A percentile compares a stretch with the other conserved stretches of the same genome.
phyloP scores from a whole-genome alignment of 2,329 filamentous ascomycete species.

The Alternaria consortialis region DNA sequence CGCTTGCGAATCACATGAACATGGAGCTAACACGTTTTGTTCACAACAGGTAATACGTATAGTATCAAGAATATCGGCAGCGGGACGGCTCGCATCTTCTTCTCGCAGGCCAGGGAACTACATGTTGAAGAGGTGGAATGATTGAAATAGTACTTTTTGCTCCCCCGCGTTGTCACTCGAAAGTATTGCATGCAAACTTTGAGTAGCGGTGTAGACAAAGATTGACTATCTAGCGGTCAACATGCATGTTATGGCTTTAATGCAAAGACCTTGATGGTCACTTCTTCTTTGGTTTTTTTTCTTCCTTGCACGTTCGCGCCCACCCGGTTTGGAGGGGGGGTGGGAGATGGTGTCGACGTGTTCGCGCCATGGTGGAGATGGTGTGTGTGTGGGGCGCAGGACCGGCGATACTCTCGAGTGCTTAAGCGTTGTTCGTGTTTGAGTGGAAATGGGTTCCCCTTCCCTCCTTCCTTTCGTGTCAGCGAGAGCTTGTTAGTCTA shows the following conservation, averaged over 20 bases:
- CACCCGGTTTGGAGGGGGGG: background rate
- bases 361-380: conserved; percentile 8
- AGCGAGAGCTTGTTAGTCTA: too few relatives aligned
- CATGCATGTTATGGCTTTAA: background rate
- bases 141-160: background rate
- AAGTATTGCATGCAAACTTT: background rate
- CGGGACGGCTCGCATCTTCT: conserved; percentile 81
- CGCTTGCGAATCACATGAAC: conserved; percentile 9
- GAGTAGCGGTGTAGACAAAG: background rate
- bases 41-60: conserved; percentile 82
- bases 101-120: conserved; percentile 82
- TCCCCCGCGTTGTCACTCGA: too few relatives aligned
- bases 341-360: background rate
- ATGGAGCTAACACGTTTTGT: conserved; percentile 12
- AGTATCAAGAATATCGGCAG: conserved; percentile 84
- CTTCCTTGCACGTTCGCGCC: background rate
- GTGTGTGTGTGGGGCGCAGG: conserved; percentile 14
- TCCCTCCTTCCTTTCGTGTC: too few relatives aligned
- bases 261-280: background rate
- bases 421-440: background rate
- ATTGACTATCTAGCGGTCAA: background rate
- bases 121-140: conserved; percentile 23
- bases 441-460: background rate
- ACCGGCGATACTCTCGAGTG: background rate
- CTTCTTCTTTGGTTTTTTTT: background rate